Conservation (phyloP, 441 rosid genomes). For the Brassica hybrid region DNA sequence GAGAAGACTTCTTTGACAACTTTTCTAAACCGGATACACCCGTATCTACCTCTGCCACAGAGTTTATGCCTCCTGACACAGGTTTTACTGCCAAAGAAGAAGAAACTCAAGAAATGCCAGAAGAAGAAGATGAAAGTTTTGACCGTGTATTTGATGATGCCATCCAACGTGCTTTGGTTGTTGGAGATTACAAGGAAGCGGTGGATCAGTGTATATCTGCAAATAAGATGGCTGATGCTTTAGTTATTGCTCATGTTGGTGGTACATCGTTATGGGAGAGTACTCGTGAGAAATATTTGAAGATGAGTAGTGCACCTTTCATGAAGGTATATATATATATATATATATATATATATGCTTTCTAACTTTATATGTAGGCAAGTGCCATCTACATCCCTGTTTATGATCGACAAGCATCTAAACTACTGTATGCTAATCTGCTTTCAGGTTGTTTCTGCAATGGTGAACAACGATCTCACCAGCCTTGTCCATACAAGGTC, state of each 20-base stretch:
- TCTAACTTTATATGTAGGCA: neutral
- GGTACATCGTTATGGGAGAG: slow-evolving; percentile 92
- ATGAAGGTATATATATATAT: slow-evolving; percentile 63
- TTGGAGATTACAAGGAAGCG: slow-evolving; percentile 96
- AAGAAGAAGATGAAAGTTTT: slow-evolving; percentile 61
- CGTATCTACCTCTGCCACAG: slow-evolving; percentile 52
- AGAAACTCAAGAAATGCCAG: slow-evolving; percentile 54
- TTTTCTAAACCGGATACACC: slow-evolving; percentile 94
- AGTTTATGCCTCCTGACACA: slow-evolving; percentile 46
- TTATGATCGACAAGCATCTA: neutral
- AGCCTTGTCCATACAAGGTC: neutral
- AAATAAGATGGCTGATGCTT: slow-evolving; percentile 95
- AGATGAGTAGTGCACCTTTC: slow-evolving; percentile 76
- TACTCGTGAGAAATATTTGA: slow-evolving; percentile 87
- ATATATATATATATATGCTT: neutral
- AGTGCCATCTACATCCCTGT: neutral
- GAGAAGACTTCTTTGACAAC: slow-evolving; percentile 97
- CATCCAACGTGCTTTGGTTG: slow-evolving; percentile 92
- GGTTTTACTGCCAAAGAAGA: slow-evolving; percentile 47
- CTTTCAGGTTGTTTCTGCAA: slow-evolving; percentile 2
- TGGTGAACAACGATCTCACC: slow-evolving; percentile 3
- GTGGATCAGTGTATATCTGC: slow-evolving; percentile 88
- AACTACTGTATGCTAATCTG: neutral
- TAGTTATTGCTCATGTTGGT: slow-evolving; percentile 97
- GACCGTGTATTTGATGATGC: slow-evolving; percentile 86